phyloP scores from a whole-genome alignment of 148 eudicot genomes.

The Arbutus unedo region DNA sequence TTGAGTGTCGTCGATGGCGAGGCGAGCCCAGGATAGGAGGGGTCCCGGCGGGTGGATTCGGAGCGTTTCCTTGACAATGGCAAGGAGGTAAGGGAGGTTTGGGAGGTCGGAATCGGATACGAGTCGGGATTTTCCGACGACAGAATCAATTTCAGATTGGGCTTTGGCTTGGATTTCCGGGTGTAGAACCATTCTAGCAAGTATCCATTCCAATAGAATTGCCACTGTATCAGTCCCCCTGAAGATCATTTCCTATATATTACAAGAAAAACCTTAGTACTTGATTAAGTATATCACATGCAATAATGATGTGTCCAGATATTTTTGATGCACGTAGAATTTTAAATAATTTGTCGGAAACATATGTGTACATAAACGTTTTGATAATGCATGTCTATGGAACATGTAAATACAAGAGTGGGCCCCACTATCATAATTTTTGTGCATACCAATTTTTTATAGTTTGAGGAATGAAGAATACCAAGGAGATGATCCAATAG shows the following conservation, averaged over 20 bases:
- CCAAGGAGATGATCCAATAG: not conserved
- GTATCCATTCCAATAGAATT: slow-evolving; percentile 78
- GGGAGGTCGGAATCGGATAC: slow-evolving; percentile 66
- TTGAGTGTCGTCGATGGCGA: slow-evolving; percentile 74
- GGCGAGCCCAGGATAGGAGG: slow-evolving; percentile 92
- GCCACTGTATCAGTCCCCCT: slow-evolving; percentile 96
- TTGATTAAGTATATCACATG: no score
- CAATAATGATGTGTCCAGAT: no score
- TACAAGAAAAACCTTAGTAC: not conserved
- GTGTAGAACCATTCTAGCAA: slow-evolving; percentile 90
- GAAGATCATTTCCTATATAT: slow-evolving; percentile 80
- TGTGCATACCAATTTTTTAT: not conserved
- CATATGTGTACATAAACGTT: not conserved
- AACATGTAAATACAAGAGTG: not conserved
- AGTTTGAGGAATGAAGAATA: not conserved
- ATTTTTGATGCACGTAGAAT: no score
- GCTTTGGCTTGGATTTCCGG: slow-evolving; percentile 88
- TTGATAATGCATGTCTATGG: not conserved
- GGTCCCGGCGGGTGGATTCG: slow-evolving; percentile 95
- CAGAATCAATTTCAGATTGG: slow-evolving; percentile 58
- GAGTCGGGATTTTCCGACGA: slow-evolving; percentile 34
- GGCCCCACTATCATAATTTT: not conserved
- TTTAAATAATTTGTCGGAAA: no score
- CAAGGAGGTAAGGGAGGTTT: slow-evolving; percentile 67
- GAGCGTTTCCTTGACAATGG: slow-evolving; percentile 81